Conservation (phyloP, 768 basidiomycete genomes). For the Dendrothele bispora region DNA sequence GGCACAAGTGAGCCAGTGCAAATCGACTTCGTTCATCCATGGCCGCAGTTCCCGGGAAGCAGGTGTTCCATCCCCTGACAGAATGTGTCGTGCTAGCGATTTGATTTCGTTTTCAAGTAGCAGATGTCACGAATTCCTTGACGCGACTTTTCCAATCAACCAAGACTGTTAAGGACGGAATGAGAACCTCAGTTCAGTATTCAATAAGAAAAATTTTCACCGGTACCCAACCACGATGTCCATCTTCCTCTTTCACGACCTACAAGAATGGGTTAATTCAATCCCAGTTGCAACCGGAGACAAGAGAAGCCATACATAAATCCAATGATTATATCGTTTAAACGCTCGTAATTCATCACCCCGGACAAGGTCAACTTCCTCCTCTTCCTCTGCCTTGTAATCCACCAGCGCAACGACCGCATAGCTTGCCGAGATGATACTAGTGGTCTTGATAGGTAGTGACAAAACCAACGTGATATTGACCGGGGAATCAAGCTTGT, state of each 20-base stretch:
- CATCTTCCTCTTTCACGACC: slow-evolving; percentile 92
- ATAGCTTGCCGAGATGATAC: slow-evolving; percentile 94
- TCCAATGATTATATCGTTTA: slow-evolving; percentile 98
- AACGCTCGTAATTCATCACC: slow-evolving; percentile 90
- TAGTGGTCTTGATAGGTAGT: slow-evolving; percentile 83
- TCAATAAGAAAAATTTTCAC: slow-evolving; percentile 30
- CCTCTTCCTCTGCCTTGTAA: slow-evolving; percentile 89
- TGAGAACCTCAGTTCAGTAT: neutral
- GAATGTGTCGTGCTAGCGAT: too few species aligned
- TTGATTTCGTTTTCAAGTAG: too few species aligned
- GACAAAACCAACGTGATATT: slow-evolving; percentile 37
- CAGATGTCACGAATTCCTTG: too few species aligned
- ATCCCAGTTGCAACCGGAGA: slow-evolving; percentile 6
- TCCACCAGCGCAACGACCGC: slow-evolving; percentile 96
- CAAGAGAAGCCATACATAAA: slow-evolving; percentile 58
- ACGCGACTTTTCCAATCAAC: slow-evolving; percentile 90
- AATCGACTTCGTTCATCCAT: too few species aligned
- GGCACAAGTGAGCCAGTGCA: too few species aligned
- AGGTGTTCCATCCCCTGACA: too few species aligned
- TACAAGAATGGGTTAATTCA: slow-evolving; percentile 26
- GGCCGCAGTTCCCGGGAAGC: too few species aligned
- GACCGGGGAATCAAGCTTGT: slow-evolving; percentile 34
- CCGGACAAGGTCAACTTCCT: slow-evolving; percentile 86
- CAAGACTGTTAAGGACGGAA: slow-evolving; percentile 56
- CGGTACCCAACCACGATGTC: slow-evolving; percentile 95